Evolutionary conservation across 2,329 filamentous ascomycete species (phyloP).

Genomic region (Simplicillium aogashimaense): DNA sequence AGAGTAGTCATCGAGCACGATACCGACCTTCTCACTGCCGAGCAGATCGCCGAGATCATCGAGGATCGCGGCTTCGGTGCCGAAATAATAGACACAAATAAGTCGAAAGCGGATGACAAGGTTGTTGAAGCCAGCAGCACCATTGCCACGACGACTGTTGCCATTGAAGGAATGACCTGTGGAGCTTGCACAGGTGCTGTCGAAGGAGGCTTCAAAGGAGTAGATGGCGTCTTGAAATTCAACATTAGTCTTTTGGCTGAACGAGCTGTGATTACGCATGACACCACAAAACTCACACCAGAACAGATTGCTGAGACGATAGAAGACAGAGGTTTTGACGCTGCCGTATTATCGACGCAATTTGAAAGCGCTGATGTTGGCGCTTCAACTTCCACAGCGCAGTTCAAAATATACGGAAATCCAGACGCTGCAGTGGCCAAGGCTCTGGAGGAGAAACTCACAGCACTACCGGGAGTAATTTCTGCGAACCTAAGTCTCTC

Average conservation of each 20-base stretch:
- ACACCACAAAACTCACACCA: conserved; percentile 58
- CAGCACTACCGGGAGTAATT: conserved; percentile 57
- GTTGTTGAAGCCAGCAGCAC: conserved; percentile 20
- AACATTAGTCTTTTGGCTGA: conserved; percentile 93
- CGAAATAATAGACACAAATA: conserved; percentile 61
- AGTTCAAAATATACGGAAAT: conserved; percentile 78
- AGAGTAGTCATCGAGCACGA: conserved; percentile 81
- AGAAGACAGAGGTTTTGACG: conserved; percentile 84
- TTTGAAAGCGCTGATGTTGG: conserved; percentile 45
- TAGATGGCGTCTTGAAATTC: conserved; percentile 76
- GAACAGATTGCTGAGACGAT: conserved; percentile 74
- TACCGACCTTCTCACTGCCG: conserved; percentile 37
- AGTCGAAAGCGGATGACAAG: conserved; percentile 21
- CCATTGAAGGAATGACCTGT: conserved; percentile 95
- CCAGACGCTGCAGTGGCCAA: conserved; percentile 62
- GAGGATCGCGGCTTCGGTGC: conserved; percentile 74
- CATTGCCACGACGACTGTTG: conserved; percentile 67
- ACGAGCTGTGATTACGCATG: conserved; percentile 78
- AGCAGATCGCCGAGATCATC: conserved; percentile 48
- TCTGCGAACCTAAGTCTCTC: conserved; percentile 64
- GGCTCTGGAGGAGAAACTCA: conserved; percentile 59
- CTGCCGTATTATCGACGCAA: conserved; percentile 68
- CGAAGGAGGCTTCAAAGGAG: conserved; percentile 66
- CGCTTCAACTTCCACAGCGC: conserved; percentile 49
- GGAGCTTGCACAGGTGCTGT: conserved; percentile 92